A percentile compares a stretch with the other conserved stretches of the same genome.
Conservation (phyloP, 2,329 filamentous ascomycete species). For the Cadophora sp. region DNA sequence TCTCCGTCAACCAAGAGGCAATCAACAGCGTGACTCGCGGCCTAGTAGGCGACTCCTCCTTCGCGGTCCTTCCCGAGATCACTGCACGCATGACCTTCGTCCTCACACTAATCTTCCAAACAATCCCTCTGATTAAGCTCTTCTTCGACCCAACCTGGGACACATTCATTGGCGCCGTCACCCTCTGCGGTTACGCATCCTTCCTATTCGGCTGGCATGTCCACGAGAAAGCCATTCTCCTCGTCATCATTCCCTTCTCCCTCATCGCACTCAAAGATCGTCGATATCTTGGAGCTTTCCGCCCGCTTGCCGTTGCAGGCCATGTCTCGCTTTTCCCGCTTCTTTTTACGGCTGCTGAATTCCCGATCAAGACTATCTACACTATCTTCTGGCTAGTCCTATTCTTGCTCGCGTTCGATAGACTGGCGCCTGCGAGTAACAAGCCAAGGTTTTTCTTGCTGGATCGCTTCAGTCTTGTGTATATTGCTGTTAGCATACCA, state of each 20-base stretch:
- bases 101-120: conserved; percentile 83
- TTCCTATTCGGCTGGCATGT: conserved; percentile 99
- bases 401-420: conserved; percentile 87
- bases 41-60: conserved; percentile 90
- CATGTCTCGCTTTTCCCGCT: conserved; percentile 96
- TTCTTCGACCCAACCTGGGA: conserved; percentile 85
- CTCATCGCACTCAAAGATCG: conserved; percentile 89
- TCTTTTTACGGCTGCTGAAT: conserved; percentile 90
- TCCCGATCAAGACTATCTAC: conserved; percentile 92
- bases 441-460: conserved; percentile 86
- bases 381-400: conserved; percentile 90
- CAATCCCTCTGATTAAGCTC: conserved; percentile 80
- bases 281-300: conserved; percentile 88
- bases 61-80: conserved; percentile 90
- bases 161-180: conserved; percentile 86
- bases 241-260: conserved; percentile 95
- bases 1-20: conserved; percentile 75
- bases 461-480: conserved; percentile 88
- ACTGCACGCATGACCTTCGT: conserved; percentile 80
- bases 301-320: conserved; percentile 88
- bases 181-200: conserved; percentile 92
- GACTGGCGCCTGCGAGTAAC: conserved; percentile 81
- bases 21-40: conserved; percentile 90
- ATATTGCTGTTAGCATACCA: conserved; percentile 88
- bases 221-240: conserved; percentile 94